Evolutionary conservation across 2,329 filamentous ascomycete genomes (phyloP), one percentile per base, ranked within the genome.

Genomic region (Allantophomopsis cytisporea): DNA sequence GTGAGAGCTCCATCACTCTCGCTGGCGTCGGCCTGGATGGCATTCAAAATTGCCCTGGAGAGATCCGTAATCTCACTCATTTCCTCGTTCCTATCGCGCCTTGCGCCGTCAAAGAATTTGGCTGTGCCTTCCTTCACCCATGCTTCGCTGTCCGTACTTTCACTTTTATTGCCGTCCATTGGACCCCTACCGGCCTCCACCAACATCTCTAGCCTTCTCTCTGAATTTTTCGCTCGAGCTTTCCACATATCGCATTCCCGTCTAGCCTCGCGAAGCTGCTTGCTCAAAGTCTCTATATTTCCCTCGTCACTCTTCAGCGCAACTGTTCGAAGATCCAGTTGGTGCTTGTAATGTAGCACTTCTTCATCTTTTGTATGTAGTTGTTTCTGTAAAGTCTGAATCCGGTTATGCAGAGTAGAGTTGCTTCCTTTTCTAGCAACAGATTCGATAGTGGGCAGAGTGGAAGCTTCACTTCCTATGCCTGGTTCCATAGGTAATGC

Each of bases 221-320:
- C 74, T 0, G 73, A 73, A 4, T 62, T 59, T 48, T 73, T 64
- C 0, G 76, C 76, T 23, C 71, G 60, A 23, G 60, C 62, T 45
- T 61, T 68, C 76, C 75, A 80, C 44, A 57, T 61, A 21, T 57
- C 49, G 28, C 59, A 51, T 36, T 71, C 66, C 28, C 56, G 52
- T 38, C 60, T 62, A 3, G 61, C 54, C 15, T 58, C 55, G 15
- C 64, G 54, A 35, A 78, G 49, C 45, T 71, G 60, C 45, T 71
- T 65, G 39, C 62, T 64, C 39, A 75, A 48, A 4, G 60, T 61
- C 1, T 64, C 63, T 13, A 68, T 50, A 34, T 68, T 64, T 14
- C 36, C 31, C 14, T 40, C 14, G 31, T 18, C 40, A 6, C 36
- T 23, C 36, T 28, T 41, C 33, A 61, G 50, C 31, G 61, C 58